Evolutionary conservation across 2,329 filamentous ascomycete genomes (phyloP).

Genomic region (Cercospora zeae-maydis): DNA sequence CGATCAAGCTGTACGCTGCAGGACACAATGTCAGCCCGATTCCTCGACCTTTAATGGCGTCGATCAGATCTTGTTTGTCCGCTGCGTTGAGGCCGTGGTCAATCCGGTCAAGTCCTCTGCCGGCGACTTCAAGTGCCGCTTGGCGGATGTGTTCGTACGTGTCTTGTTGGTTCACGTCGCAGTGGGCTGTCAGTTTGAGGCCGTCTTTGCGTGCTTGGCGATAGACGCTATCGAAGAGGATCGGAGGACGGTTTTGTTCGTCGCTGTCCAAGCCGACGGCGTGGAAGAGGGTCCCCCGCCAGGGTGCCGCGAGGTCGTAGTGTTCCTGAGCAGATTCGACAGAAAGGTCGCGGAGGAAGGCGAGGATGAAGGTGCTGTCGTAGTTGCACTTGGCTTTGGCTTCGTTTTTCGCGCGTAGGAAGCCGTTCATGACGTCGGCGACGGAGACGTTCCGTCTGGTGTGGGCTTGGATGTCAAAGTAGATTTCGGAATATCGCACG

Average conservation of each 20-base stretch:
- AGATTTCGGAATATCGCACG: slow-evolving; percentile 42
- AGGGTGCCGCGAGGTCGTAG: slow-evolving; percentile 41
- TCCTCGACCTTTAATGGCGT: slow-evolving; percentile 32
- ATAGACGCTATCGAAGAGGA: slow-evolving; percentile 45
- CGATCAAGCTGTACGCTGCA: slow-evolving; percentile 42
- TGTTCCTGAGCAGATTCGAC: slow-evolving; percentile 40
- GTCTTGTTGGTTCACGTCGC: slow-evolving; percentile 52
- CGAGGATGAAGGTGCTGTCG: slow-evolving; percentile 40
- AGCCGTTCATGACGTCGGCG: slow-evolving; percentile 37
- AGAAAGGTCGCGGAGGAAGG: slow-evolving; percentile 44
- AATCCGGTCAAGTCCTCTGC: slow-evolving; percentile 39
- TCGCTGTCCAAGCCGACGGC: slow-evolving; percentile 50
- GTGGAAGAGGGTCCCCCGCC: slow-evolving; percentile 42
- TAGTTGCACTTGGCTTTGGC: slow-evolving; percentile 14
- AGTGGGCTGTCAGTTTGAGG: slow-evolving; percentile 49
- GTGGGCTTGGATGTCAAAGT: slow-evolving; percentile 46
- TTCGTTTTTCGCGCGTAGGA: slow-evolving; percentile 26
- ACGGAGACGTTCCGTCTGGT: slow-evolving; percentile 39
- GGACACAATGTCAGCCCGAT: slow-evolving; percentile 45
- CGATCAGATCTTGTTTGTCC: slow-evolving; percentile 36
- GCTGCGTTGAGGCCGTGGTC: slow-evolving; percentile 45
- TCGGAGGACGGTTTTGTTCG: slow-evolving; percentile 46
- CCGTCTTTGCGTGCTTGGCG: slow-evolving; percentile 40
- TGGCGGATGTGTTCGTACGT: slow-evolving; percentile 45
- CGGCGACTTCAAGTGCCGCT: slow-evolving; percentile 31